phyloP scores from a whole-genome alignment of 2,329 filamentous ascomycete species.

The Ophiocordyceps sinensis region DNA sequence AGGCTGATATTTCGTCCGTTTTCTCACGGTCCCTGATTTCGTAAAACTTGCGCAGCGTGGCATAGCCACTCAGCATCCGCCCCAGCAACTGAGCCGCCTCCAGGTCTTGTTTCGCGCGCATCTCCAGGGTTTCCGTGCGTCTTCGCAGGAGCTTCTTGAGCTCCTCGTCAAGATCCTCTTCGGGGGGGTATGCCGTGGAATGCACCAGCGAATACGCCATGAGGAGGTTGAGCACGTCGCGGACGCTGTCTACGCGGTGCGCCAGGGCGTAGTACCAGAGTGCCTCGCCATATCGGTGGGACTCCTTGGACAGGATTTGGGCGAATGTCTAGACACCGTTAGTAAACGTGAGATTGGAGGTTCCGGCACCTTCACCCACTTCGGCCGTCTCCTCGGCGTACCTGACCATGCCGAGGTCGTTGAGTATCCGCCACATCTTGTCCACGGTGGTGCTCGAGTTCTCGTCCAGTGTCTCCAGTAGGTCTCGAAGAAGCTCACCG shows the following conservation, averaged over 20 bases:
- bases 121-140: slow-evolving; percentile 56
- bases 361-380: slow-evolving; percentile 39
- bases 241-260: slow-evolving; percentile 64
- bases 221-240: slow-evolving; percentile 72
- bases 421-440: slow-evolving; percentile 65
- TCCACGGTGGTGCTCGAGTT: slow-evolving; percentile 61
- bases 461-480: slow-evolving; percentile 47
- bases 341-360: slow-evolving; percentile 5
- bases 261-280: slow-evolving; percentile 85
- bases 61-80: slow-evolving; percentile 80
- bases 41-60: slow-evolving; percentile 80
- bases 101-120: slow-evolving; percentile 58
- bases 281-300: slow-evolving; percentile 70
- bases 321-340: slow-evolving; percentile 55
- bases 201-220: slow-evolving; percentile 80
- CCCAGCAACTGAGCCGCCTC: slow-evolving; percentile 75
- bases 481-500: slow-evolving; percentile 51
- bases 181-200: slow-evolving; percentile 64
- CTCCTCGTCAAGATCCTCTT: slow-evolving; percentile 56
- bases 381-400: slow-evolving; percentile 73
- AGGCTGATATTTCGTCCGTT: slow-evolving; percentile 12
- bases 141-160: slow-evolving; percentile 56
- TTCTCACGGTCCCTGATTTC: slow-evolving; percentile 54
- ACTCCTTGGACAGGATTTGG: slow-evolving; percentile 56
- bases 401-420: slow-evolving; percentile 60